Evolutionary conservation across 306 rosid genomes (phyloP), one percentile per base, ranked within the genome.

Genomic region (Rosa rugosa): DNA sequence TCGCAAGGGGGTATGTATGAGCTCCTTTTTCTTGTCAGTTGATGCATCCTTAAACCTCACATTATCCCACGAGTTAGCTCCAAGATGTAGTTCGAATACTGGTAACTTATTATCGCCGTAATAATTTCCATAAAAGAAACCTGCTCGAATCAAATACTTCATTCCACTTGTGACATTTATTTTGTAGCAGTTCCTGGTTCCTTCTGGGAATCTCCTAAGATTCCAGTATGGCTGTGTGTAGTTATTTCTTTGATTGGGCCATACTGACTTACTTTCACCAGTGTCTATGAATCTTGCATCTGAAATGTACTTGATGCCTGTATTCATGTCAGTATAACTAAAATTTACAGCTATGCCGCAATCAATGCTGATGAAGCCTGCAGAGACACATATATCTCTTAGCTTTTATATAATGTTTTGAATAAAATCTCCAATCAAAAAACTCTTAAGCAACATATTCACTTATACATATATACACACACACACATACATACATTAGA

Each of bases 341-440:
- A n/a, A 42, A 45, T 11, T 44, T 1, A 11, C 6, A 0, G n/a
- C 0, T 5, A 11, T 3, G n/a, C 79, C 84, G 49, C 84, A 80
- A 22, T 80, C 80, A 4, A 80, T 20, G 80, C 80, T 80, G 31
- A 85, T 70, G 65, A 85, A 85, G 51, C 79, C 88, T 44, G n/a
- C n/a, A n/a, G 64, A 80, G 77, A 76, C 1, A 50, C 17, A 14
- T 0, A 20, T 4, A 54, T 57, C 64, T 22, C 31, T 54, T 54
- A 54, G 64, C 64, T 57, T 57, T 22, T n/a, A n/a, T n/a, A n/a
- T 8, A 57, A 57, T 57, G 20, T 18, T 54, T 18, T n/a, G 25
- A 14, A 14, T 50, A n/a, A 16, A 1, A 50, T 14, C 56, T 14
- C n/a, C 4, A 22, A 11, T 11, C 4, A 71, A 51, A 71, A 13